Percentiles rank a stretch among this genome's conserved stretches.
Evolutionary conservation across 305 asterid genomes (phyloP).

Genomic region (Fraxinus baroniana): DNA sequence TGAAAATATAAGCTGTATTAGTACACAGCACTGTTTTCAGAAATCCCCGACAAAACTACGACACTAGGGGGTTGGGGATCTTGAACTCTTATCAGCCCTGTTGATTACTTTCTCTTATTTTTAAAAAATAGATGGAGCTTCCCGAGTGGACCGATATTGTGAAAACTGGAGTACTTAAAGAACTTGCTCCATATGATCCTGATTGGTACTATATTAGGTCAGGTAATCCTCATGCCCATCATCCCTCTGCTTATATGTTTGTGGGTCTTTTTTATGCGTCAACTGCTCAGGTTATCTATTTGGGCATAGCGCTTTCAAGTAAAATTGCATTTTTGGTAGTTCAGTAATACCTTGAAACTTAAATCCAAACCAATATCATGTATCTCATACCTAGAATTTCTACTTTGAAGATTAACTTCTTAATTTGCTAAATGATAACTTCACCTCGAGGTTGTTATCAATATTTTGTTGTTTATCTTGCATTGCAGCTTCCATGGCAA

Average conservation of each 20-base stretch:
- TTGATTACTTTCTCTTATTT: not conserved
- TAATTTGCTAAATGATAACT: not conserved
- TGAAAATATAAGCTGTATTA: not conserved
- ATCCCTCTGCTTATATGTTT: not conserved
- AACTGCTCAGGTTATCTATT: not conserved
- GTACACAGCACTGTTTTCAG: not conserved
- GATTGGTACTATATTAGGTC: constrained; percentile 63
- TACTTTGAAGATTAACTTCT: not conserved
- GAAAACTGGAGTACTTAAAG: constrained; percentile 55
- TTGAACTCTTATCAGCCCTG: not conserved
- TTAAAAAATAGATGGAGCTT: constrained; percentile 48
- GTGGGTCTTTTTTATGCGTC: not conserved
- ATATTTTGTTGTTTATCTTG: not conserved
- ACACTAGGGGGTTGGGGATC: not conserved
- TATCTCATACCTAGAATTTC: not conserved
- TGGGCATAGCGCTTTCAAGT: not conserved
- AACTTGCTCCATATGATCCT: constrained; percentile 57
- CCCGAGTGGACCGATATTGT: constrained; percentile 62
- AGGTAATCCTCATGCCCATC: constrained; percentile 31
- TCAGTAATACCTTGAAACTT: not conserved
- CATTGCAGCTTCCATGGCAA: constrained; percentile 44
- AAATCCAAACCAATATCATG: not conserved
- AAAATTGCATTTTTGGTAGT: not conserved
- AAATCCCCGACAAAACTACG: not conserved
- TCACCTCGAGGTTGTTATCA: not conserved